Base-by-base conservation (phyloP, 1,284 basidiomycete genomes). In the Phellinidium pouzarii region DNA sequence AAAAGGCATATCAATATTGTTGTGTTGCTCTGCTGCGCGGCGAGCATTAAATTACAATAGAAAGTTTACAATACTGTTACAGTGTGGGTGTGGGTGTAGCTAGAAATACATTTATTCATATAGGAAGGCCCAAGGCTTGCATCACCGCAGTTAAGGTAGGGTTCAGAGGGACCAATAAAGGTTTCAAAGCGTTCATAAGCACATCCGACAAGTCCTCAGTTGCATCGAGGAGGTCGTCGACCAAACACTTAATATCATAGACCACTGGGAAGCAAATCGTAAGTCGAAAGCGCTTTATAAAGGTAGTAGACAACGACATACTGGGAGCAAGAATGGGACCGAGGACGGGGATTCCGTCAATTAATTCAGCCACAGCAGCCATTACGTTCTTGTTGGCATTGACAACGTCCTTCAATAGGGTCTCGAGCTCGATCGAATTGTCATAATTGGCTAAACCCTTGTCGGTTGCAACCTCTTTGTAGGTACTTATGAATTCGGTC, bases 401-500 rank as follows among this genome's bases (percentile, higher is more conserved):
- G 61, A 80, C 61, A 3, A 72, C 40, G 19, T 73, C 61, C 63
- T 81, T 82, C 47, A 85, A 55, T 14, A 75, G 29, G 1, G 65
- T 74, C 60, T 84, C 74, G 2, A 80, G 34, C 20, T 66, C 61
- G 58, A 75, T 67, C 22, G 61, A 62, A 3, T 54, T 51, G 61
- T 84, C 72, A 61, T 78, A 80, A 65, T 77, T 71, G n/a, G 67
- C 74, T 31, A 79, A 68, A 12, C 80, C 79, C 53, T 76, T 77
- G 59, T 75, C 71, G 7, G 68, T 62, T 19, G 62, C 66, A 12
- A 74, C 64, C 34, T 68, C 59, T 7, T 53, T 64, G 31, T 78
- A 65, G 42, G 65, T 59, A 44, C 50, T 60, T 1, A 22, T 25
- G 14, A 54, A 71, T 11, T 62, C 67, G 3, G 60, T 58, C 43